These are phyloP conservation scores for Sclerotinia glacialis DNA, from an alignment of 2,329 filamentous ascomycete genomes.

Conservation along the genomic window DNA sequence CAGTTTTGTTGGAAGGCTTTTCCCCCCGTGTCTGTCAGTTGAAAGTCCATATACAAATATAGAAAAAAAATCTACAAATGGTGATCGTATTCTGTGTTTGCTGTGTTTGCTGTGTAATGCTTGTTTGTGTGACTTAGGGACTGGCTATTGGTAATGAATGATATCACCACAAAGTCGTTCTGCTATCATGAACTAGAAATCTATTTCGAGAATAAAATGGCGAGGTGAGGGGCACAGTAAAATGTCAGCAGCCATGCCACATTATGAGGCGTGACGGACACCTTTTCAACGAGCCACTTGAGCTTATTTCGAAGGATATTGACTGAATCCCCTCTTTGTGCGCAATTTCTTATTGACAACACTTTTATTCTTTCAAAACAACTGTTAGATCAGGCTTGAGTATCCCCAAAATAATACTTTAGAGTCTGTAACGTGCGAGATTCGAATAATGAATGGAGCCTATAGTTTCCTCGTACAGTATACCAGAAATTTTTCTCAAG, in stretches of 20 bases:
- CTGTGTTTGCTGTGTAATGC: background rate
- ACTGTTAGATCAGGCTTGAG: background rate
- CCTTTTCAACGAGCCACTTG: background rate
- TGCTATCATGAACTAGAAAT: background rate
- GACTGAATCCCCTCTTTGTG: background rate
- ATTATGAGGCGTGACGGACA: constrained; percentile 4
- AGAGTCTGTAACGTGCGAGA: background rate
- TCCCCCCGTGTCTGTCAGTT: background rate
- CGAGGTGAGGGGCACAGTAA: background rate
- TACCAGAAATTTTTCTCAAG: background rate
- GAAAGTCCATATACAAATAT: background rate
- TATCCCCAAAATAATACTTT: background rate
- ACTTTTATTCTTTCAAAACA: background rate
- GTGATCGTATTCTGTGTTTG: background rate
- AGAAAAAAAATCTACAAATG: background rate
- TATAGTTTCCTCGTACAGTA: background rate
- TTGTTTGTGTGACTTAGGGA: background rate
- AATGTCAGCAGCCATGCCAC: background rate
- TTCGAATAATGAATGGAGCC: background rate
- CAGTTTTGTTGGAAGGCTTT: background rate
- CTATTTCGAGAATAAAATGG: background rate
- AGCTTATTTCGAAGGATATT: background rate
- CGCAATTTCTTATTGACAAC: background rate
- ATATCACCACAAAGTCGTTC: background rate
- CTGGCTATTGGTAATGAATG: background rate